Percentiles rank a stretch among this genome's conserved stretches.
These are phyloP conservation scores for Biscogniauxia mediterranea DNA, from an alignment of 2,329 filamentous ascomycete genomes.

Conservation along the genomic window DNA sequence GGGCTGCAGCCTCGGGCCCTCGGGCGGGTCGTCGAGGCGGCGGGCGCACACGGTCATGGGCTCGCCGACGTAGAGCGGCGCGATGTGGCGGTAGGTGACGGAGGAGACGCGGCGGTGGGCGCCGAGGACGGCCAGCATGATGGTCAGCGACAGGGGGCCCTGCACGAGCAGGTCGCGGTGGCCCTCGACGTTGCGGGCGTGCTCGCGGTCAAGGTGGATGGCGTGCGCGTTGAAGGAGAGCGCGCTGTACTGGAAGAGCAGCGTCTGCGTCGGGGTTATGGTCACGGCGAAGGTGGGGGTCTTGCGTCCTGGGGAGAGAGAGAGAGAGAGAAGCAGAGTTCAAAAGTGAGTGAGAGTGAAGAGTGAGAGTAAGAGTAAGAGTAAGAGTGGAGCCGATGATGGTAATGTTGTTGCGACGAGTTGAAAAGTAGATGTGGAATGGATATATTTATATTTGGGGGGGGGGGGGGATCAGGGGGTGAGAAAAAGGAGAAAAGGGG, in stretches of 20 bases:
- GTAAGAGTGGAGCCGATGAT: no score
- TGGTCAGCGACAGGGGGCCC: slow-evolving; percentile 74
- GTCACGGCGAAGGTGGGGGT: slow-evolving; percentile 42
- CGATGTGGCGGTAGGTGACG: slow-evolving; percentile 78
- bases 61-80: slow-evolving; percentile 76
- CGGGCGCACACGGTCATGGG: slow-evolving; percentile 65
- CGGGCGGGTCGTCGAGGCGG: no score
- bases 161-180: slow-evolving; percentile 78
- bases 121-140: slow-evolving; percentile 70
- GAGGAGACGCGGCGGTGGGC: slow-evolving; percentile 44
- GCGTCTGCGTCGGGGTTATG: slow-evolving; percentile 63
- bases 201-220: slow-evolving; percentile 79
- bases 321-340: not conserved
- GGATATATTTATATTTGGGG: no score
- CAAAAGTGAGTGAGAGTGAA: no score
- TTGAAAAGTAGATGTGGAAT: no score
- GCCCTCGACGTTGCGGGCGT: slow-evolving; percentile 69
- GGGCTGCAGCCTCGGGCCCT: no score
- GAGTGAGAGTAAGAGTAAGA: no score
- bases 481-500: slow-evolving; percentile 16
- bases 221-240: slow-evolving; percentile 89
- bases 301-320: slow-evolving; percentile 31
- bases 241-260: slow-evolving; percentile 89
- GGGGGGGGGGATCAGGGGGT: not conserved
- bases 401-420: no score